These are phyloP conservation scores for Calocybe gangraenosa DNA, from an alignment of 768 basidiomycete genomes.

Conservation along the genomic window DNA sequence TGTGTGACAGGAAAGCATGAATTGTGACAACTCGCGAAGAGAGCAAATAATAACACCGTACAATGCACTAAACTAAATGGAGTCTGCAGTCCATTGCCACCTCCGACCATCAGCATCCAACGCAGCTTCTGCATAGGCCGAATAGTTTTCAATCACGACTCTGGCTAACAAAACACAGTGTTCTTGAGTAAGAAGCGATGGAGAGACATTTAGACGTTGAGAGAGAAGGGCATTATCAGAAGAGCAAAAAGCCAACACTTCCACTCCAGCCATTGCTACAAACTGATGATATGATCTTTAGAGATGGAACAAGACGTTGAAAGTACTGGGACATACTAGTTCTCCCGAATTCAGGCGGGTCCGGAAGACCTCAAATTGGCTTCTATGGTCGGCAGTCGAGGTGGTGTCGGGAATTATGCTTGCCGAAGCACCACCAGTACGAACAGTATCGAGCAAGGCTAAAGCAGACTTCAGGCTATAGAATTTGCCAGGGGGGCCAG, in stretches of 20 bases:
- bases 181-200: conserved; percentile 38
- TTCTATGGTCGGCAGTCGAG: conserved; percentile 38
- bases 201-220: conserved; percentile 48
- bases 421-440: conserved; percentile 46
- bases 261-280: conserved; percentile 45
- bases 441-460: conserved; percentile 49
- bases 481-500: conserved; percentile 56
- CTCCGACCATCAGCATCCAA: conserved; percentile 29
- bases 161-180: too few relatives aligned
- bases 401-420: conserved; percentile 34
- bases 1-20: conserved; percentile 15
- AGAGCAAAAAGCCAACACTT: conserved; percentile 57
- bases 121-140: conserved; percentile 55
- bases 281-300: conserved; percentile 36
- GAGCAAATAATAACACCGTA: conserved; percentile 1
- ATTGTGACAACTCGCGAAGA: conserved; percentile 16
- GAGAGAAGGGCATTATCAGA: conserved; percentile 42
- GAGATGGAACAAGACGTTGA: background rate
- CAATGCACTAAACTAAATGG: conserved; percentile 3
- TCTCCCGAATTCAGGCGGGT: conserved; percentile 48
- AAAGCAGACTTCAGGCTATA: conserved; percentile 45
- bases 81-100: too few relatives aligned
- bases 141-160: conserved; percentile 54
- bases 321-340: conserved; percentile 36
- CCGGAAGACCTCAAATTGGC: conserved; percentile 44